Evolutionary conservation across 441 rosid species (phyloP), one percentile per base, ranked within the genome.

Genomic region (Croton laevigatus): DNA sequence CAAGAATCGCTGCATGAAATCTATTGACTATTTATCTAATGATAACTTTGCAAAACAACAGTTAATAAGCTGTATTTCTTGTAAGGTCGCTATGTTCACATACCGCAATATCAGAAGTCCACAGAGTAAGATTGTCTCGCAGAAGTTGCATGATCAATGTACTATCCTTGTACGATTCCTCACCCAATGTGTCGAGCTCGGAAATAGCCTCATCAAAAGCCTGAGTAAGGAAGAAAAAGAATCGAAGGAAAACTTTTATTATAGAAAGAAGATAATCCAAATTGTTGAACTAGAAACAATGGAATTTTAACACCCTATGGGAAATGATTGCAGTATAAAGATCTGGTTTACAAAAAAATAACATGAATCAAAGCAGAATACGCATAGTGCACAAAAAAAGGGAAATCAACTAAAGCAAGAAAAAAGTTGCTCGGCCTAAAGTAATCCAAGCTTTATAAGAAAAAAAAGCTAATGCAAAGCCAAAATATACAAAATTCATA

Each of bases 71-170:
- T 17, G 17, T 1, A 55, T 23, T 57, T 36, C 9, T 27, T 2
- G 2, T 42, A 38, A 57, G 52, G n/a, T 3, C 3, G 40, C 10
- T 8, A 40, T 16, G 63, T 32, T 12, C 34, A 19, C 68, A 6
- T 54, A 93, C 98, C 78, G 87, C 80, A 80, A 87, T 82, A 83
- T 93, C 97, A 66, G 98, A 91, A 71, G 97, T 93, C 98, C 98
- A 93, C 32, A 93, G 94, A 14, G 98, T 93, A 73, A 93, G 86
- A 72, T 93, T 93, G 74, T 93, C 98, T 0, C 97, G 91, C 73
- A 93, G 97, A 74, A 93, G 98, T 81, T 94, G 98, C 98, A 93
- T 93, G 68, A 93, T 93, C 79, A 93, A 79, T 44, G 97, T 89
- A 71, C 97, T 93, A 72, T 93, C 98, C 90, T 89, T 93, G 93